Conservation (phyloP, 2,329 filamentous ascomycete genomes). For the Phyllosticta capitalensis region DNA sequence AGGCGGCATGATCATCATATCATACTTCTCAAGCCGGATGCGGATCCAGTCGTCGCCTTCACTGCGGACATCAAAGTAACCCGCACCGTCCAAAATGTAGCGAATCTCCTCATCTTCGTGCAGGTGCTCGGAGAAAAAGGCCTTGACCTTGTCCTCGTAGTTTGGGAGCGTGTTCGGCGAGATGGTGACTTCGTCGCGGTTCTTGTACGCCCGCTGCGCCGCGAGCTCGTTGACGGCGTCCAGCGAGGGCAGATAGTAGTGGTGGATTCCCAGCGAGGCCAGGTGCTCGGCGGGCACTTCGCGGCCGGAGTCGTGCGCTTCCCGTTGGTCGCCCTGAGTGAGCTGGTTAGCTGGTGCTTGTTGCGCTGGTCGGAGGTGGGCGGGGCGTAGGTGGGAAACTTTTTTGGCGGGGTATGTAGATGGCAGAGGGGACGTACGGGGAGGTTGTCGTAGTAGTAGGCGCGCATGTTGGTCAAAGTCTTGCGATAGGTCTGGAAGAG, state of each 20-base stretch:
- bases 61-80: constrained; percentile 87
- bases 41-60: constrained; percentile 81
- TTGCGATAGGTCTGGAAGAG: neutral
- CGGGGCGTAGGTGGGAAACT: neutral
- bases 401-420: neutral
- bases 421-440: constrained; percentile 36
- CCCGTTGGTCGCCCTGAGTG: constrained; percentile 79
- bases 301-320: constrained; percentile 76
- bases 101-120: constrained; percentile 98
- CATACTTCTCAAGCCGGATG: constrained; percentile 72
- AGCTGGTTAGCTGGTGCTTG: constrained; percentile 10
- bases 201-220: constrained; percentile 70
- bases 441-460: constrained; percentile 62
- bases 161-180: constrained; percentile 78
- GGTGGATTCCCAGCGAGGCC: constrained; percentile 66
- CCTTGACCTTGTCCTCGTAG: constrained; percentile 90
- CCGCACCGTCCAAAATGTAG: constrained; percentile 79
- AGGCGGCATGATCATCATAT: constrained; percentile 85
- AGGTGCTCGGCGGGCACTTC: constrained; percentile 57
- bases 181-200: constrained; percentile 87
- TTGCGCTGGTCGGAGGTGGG: constrained; percentile 10
- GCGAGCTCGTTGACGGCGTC: constrained; percentile 66
- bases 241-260: constrained; percentile 58
- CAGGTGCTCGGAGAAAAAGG: constrained; percentile 89
- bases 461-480: constrained; percentile 46